Percentiles rank a stretch among this genome's conserved stretches.
These are phyloP conservation scores for Aspergillus avenaceus DNA, from an alignment of 495 filamentous ascomycete genomes.

Conservation along the genomic window DNA sequence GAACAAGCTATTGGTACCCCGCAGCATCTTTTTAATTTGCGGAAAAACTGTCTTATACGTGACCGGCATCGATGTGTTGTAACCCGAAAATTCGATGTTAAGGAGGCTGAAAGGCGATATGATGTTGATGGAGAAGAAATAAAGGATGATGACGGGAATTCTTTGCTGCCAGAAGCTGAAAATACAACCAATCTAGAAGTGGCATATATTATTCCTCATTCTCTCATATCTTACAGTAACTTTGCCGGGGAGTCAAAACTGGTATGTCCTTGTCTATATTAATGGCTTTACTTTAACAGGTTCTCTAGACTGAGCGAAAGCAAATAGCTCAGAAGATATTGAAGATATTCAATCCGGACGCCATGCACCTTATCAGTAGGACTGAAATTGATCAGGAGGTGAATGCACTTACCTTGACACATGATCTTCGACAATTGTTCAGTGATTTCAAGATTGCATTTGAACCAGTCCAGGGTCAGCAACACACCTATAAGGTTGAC, in stretches of 20 bases:
- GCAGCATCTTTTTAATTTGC: constrained; percentile 1
- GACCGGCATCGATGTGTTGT: constrained; percentile 11
- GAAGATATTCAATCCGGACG: constrained; percentile 1
- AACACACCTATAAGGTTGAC: constrained; percentile 19
- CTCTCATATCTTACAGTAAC: not conserved
- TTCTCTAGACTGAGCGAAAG: not conserved
- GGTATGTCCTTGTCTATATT: not conserved
- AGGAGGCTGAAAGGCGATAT: constrained; percentile 1
- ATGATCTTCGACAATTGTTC: not conserved
- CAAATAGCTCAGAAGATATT: not conserved
- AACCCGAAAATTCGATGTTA: constrained; percentile 1
- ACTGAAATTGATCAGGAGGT: constrained; percentile 2
- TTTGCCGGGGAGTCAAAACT: not conserved
- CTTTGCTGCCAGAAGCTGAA: constrained; percentile 1
- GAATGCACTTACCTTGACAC: constrained; percentile 6
- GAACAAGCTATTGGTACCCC: constrained; percentile 1
- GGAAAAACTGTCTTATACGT: constrained; percentile 1
- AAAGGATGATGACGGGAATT: constrained; percentile 8
- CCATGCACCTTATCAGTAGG: constrained; percentile 1
- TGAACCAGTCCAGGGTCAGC: not conserved
- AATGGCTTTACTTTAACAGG: not conserved
- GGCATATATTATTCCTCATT: constrained; percentile 11
- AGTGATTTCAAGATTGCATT: constrained; percentile 6
- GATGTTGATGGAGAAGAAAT: not conserved
- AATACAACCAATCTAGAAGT: constrained; percentile 3